Evolutionary conservation across 257 asterid species (phyloP).

Genomic region (Solanum boliviense): DNA sequence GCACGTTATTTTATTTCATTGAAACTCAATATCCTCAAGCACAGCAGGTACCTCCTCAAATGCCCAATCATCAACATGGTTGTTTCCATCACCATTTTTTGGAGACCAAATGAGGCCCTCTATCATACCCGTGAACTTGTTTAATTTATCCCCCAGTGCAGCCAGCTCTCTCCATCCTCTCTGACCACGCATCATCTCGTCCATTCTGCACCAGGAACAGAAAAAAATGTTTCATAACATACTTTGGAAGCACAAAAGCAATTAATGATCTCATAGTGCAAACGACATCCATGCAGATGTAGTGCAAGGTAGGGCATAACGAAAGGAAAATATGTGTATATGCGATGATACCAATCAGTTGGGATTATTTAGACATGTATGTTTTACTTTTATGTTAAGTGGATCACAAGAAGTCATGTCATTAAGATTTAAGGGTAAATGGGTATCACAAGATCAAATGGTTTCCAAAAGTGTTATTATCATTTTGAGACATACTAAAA

Average conservation of each 20-base stretch:
- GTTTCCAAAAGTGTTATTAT: background rate
- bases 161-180: conserved; percentile 99
- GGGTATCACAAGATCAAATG: background rate
- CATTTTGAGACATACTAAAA: background rate
- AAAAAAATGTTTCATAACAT: background rate
- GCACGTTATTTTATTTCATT: background rate
- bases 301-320: background rate
- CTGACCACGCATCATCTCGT: conserved; percentile 99
- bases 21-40: background rate
- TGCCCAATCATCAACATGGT: conserved; percentile 88
- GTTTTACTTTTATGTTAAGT: background rate
- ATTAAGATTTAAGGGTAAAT: background rate
- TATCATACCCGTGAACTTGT: conserved; percentile 85
- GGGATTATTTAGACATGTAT: background rate
- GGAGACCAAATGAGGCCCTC: conserved; percentile 98
- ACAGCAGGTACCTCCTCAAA: conserved; percentile 71
- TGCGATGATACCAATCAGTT: background rate
- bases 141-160: conserved; percentile 77
- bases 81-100: conserved; percentile 52
- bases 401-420: background rate
- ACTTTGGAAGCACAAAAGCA: background rate
- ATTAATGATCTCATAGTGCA: background rate
- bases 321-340: background rate
- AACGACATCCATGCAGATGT: background rate
- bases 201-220: conserved; percentile 63